A percentile compares a stretch with the other conserved stretches of the same genome.
These are phyloP conservation scores for Schizophyllum amplum DNA, from an alignment of 1,284 basidiomycete genomes.

Conservation along the genomic window DNA sequence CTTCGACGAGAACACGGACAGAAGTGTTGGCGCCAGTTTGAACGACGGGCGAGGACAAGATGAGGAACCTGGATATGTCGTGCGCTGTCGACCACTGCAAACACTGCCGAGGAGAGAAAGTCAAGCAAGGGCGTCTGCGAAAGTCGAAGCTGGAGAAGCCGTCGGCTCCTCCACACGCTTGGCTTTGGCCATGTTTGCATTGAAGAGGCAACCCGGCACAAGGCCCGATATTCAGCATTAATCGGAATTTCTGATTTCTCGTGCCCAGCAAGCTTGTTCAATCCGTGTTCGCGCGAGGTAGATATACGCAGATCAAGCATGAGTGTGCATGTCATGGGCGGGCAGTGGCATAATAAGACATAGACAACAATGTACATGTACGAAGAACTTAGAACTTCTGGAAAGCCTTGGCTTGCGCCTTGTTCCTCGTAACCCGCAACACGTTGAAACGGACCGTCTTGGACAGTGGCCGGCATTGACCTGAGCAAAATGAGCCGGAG, in stretches of 20 bases:
- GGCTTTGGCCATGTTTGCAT: too few species aligned
- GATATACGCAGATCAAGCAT: too few species aligned
- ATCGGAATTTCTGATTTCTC: too few species aligned
- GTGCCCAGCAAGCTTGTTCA: too few species aligned
- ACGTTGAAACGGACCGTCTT: conserved; percentile 99
- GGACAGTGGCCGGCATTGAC: conserved; percentile 97
- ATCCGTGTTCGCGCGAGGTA: too few species aligned
- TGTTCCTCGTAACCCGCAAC: conserved; percentile 85
- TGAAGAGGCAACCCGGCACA: too few species aligned
- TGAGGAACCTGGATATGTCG: too few species aligned
- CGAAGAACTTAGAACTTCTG: conserved; percentile 73
- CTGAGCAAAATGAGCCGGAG: conserved; percentile 26
- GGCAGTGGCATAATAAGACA: too few species aligned
- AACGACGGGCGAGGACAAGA: conserved; percentile 15
- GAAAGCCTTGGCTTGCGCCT: conserved; percentile 84
- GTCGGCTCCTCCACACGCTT: too few species aligned
- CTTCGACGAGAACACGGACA: conserved; percentile 65
- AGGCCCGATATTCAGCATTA: too few species aligned
- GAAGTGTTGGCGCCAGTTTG: conserved; percentile 74
- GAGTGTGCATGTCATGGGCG: too few species aligned
- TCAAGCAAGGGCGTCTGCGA: conserved; percentile 6
- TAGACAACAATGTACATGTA: too few species aligned
- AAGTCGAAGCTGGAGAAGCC: background rate
- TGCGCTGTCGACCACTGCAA: conserved; percentile 4
- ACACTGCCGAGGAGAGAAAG: conserved; percentile 4